These are phyloP conservation scores for Gynandropsis gynandra DNA, from an alignment of 345 rosid species.

Conservation along the genomic window DNA sequence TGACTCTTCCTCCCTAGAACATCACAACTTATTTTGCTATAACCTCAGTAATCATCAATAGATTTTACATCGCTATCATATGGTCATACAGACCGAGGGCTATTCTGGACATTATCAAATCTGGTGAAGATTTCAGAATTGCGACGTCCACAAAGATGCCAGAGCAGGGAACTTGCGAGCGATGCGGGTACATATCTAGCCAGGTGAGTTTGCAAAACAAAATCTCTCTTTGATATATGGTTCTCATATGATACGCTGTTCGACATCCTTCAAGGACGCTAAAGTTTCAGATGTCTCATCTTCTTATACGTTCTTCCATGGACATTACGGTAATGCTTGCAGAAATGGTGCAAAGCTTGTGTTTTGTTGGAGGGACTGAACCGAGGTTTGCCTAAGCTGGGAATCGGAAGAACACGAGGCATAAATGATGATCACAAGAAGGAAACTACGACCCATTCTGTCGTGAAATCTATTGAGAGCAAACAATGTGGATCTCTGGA, in stretches of 20 bases:
- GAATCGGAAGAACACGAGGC: conserved; percentile 63
- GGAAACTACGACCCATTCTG: conserved; percentile 25
- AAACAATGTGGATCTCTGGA: conserved; percentile 81
- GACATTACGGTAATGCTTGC: not conserved
- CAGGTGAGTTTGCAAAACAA: conserved; percentile 43
- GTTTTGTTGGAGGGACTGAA: conserved; percentile 86
- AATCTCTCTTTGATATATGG: not conserved
- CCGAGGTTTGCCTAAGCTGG: conserved; percentile 79
- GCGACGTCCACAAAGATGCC: conserved; percentile 82
- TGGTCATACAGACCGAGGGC: conserved; percentile 71
- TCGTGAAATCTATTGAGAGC: conserved; percentile 43
- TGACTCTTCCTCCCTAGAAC: not conserved
- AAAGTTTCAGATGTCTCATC: too few species aligned
- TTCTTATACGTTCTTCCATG: not conserved
- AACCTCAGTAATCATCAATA: not conserved
- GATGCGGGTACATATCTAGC: conserved; percentile 92
- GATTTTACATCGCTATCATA: not conserved
- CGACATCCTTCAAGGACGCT: too few species aligned
- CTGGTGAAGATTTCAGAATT: conserved; percentile 86
- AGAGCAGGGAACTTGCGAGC: conserved; percentile 89
- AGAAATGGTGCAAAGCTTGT: conserved; percentile 98
- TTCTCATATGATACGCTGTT: not conserved
- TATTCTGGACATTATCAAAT: conserved; percentile 75
- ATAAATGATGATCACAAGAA: conserved; percentile 30
- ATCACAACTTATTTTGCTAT: too few species aligned